Conservation (phyloP, 2,329 filamentous ascomycete genomes). For the Penicillium sp. region DNA sequence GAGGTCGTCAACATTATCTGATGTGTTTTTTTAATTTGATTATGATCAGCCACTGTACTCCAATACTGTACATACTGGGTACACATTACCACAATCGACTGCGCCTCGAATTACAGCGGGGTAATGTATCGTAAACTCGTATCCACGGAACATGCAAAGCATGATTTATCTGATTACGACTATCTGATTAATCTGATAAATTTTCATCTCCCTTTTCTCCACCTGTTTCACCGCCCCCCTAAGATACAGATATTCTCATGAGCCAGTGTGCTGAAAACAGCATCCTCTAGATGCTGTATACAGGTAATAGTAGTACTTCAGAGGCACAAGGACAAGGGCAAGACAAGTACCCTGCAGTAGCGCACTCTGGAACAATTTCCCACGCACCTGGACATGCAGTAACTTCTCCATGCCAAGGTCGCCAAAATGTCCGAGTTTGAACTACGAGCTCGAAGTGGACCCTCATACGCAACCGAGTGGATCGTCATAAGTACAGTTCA, state of each 20-base stretch:
- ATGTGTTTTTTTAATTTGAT: not conserved
- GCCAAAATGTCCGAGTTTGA: not conserved
- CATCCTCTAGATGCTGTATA: not conserved
- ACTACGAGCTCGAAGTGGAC: not conserved
- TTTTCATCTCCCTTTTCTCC: not conserved
- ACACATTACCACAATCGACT: too few species aligned
- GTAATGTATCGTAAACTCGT: not conserved
- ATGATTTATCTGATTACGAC: constrained; percentile 2
- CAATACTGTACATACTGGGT: not conserved
- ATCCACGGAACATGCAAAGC: not conserved
- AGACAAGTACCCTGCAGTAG: not conserved
- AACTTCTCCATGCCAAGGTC: not conserved
- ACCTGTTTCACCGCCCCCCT: too few species aligned
- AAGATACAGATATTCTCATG: too few species aligned
- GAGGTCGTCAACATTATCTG: not conserved
- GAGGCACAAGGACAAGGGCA: too few species aligned
- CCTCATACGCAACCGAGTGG: not conserved
- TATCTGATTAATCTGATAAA: constrained; percentile 14
- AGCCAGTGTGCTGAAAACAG: not conserved
- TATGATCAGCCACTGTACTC: not conserved
- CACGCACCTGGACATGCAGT: not conserved
- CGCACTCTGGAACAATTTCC: not conserved
- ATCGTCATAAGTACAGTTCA: not conserved
- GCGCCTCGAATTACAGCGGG: not conserved
- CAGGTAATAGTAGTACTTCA: too few species aligned